Percentiles rank a stretch among this genome's conserved stretches.
These are phyloP conservation scores for Aphanomyces stellatus DNA, from an alignment of 352 stramenopile genomes.

Conservation along the genomic window DNA sequence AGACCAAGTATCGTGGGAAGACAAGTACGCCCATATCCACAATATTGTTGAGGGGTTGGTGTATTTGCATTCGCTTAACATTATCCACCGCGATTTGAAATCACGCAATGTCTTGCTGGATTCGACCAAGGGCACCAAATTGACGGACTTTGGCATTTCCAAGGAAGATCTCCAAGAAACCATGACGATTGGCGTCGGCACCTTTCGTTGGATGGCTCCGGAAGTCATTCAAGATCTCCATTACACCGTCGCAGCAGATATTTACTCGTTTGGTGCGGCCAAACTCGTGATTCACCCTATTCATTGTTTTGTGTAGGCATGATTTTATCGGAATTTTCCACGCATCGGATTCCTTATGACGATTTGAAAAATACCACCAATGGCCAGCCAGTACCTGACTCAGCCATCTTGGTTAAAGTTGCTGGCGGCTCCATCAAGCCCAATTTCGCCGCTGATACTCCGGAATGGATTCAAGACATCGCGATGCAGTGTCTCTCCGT, in stretches of 20 bases:
- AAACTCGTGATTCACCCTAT: neutral
- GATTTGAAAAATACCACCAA: neutral
- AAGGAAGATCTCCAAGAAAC: conserved; percentile 29
- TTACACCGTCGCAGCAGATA: conserved; percentile 45
- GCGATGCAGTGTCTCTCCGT: conserved; percentile 47
- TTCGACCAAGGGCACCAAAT: conserved; percentile 38
- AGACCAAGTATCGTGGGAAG: conserved; percentile 62
- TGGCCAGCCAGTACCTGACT: neutral
- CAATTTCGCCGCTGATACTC: conserved; percentile 37
- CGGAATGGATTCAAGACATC: conserved; percentile 41
- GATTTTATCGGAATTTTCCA: conserved; percentile 36
- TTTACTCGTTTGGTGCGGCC: conserved; percentile 48
- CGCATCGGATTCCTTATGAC: neutral
- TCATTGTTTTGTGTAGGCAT: neutral
- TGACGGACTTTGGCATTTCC: conserved; percentile 64
- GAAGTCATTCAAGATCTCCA: conserved; percentile 38
- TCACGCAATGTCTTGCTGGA: conserved; percentile 1
- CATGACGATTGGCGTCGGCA: conserved; percentile 56
- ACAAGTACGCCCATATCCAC: conserved; percentile 75
- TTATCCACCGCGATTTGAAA: neutral
- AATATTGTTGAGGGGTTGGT: conserved; percentile 21
- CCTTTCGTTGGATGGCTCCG: conserved; percentile 40
- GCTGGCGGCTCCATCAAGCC: conserved; percentile 57
- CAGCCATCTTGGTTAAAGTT: conserved; percentile 50
- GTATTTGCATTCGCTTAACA: neutral